Evolutionary conservation across 306 rosid species (phyloP), one percentile per base, ranked within the genome.

Genomic region (Glycyrrhiza uralensis): DNA sequence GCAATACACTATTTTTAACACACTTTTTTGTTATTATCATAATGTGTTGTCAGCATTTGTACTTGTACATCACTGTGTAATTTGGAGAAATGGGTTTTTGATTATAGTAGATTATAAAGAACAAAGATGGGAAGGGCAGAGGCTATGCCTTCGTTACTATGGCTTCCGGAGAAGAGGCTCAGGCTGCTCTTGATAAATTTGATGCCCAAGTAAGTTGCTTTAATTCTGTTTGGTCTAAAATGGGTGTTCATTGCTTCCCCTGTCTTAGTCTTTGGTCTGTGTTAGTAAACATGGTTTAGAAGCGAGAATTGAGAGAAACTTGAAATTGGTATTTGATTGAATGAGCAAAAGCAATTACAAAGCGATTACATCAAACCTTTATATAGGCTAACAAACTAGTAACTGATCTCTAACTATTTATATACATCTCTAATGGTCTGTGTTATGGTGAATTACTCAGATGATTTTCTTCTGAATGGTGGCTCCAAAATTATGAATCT

Each of bases 71-170:
- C 9, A 20, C n/a, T 44, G 35, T 54, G 20, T 75, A 49, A 77
- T 50, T 75, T 61, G 28, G 49, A 44, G 5, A 63, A 22, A 67
- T 77, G 81, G 71, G 14, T 76, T 72, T 69, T 74, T 58, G 33
- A 19, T 75, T 69, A 32, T 55, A 45, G 78, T 77, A 91, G 99
- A 84, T 94, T 77, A 77, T 91, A 73, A 91, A 85, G 88, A 82
- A 61, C 74, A 81, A 75, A 50, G 69, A 83, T 79, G 97, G 97
- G 67, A 86, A 59, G 83, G 80, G 77, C 76, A 81, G 87, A 63
- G 93, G 97, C 4, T 91, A 80, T 76, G 87, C 92, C 65, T 94
- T 94, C 66, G 84, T 91, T 62, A 94, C 95, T 65, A 86, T 87
- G 97, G 87, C 78, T 69, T 79, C 96, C 2, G 82, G 69, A 50